phyloP scores from a whole-genome alignment of 2,329 filamentous ascomycete genomes.

The Penicillium digitatum region DNA sequence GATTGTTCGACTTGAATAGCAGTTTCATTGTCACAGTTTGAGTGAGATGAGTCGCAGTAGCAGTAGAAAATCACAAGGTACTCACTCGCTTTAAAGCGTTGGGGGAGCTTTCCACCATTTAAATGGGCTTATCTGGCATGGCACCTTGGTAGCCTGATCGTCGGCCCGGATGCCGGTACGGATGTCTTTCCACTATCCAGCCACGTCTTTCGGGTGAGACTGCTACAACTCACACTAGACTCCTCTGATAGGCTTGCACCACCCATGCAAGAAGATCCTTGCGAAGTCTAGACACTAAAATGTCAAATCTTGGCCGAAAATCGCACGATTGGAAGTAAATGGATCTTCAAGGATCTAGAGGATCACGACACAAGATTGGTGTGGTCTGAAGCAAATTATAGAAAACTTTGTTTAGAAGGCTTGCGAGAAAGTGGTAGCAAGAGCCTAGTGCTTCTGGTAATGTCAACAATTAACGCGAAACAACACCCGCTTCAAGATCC shows the following conservation, averaged over 20 bases:
- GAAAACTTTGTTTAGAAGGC: background rate
- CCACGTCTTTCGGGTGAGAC: background rate
- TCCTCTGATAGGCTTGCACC: background rate
- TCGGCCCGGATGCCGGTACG: background rate
- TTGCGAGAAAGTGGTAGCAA: background rate
- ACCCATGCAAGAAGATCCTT: background rate
- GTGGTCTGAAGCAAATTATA: background rate
- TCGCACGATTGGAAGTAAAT: background rate
- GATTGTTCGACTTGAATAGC: background rate
- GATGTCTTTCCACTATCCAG: slow-evolving; percentile 9
- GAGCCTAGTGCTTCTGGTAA: slow-evolving; percentile 1
- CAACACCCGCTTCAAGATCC: slow-evolving; percentile 11
- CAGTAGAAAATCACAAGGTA: slow-evolving; percentile 10
- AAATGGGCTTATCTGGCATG: background rate
- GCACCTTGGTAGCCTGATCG: background rate
- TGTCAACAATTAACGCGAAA: too few species aligned
- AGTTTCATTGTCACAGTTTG: background rate
- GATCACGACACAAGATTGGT: background rate
- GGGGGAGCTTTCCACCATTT: background rate
- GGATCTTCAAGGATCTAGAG: background rate
- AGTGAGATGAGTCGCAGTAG: background rate
- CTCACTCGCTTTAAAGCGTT: slow-evolving; percentile 6
- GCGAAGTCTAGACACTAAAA: background rate
- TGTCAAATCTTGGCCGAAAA: background rate
- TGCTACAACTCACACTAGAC: background rate